Conservation (phyloP, 192 early-diverging fungal genomes). For the Spinellus fusiger region DNA sequence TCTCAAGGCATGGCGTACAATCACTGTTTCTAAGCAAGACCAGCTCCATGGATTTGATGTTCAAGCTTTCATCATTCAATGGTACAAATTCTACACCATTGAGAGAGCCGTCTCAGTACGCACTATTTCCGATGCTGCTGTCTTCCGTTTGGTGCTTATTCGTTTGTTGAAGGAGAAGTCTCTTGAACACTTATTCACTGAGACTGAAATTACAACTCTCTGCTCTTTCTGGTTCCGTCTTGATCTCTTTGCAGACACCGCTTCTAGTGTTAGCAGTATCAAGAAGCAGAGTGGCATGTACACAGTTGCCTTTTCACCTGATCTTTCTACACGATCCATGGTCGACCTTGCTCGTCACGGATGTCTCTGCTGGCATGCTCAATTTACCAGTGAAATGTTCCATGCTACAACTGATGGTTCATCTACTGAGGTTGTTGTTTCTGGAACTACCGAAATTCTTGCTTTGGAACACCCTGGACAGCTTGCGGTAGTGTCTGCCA, state of each 20-base stretch:
- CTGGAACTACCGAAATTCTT: constrained; percentile 7
- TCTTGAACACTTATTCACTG: constrained; percentile 5
- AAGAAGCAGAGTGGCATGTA: constrained; percentile 9
- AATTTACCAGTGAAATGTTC: constrained; percentile 14
- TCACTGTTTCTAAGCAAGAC: constrained; percentile 2
- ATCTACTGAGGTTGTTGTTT: constrained; percentile 3
- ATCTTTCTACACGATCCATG: constrained; percentile 19
- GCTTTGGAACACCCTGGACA: constrained; percentile 6
- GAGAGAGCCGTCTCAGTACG: not conserved
- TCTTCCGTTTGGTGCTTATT: constrained; percentile 4
- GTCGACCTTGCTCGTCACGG: constrained; percentile 14
- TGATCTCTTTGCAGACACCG: constrained; percentile 15
- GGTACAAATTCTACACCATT: constrained; percentile 12
- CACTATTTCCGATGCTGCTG: not conserved
- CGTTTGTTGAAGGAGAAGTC: not conserved
- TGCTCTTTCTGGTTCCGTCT: constrained; percentile 9
- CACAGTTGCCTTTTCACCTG: constrained; percentile 20
- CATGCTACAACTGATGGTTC: constrained; percentile 6
- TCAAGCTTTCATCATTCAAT: constrained; percentile 5
- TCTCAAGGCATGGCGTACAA: not conserved
- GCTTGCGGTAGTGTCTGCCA: constrained; percentile 14
- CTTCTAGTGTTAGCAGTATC: constrained; percentile 13
- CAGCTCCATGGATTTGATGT: not conserved
- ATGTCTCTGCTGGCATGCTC: constrained; percentile 18
- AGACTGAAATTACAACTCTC: constrained; percentile 5